A percentile compares a stretch with the other conserved stretches of the same genome.
Evolutionary conservation across 495 filamentous ascomycete genomes (phyloP).

Genomic region (Hypoxylon fuscum): DNA sequence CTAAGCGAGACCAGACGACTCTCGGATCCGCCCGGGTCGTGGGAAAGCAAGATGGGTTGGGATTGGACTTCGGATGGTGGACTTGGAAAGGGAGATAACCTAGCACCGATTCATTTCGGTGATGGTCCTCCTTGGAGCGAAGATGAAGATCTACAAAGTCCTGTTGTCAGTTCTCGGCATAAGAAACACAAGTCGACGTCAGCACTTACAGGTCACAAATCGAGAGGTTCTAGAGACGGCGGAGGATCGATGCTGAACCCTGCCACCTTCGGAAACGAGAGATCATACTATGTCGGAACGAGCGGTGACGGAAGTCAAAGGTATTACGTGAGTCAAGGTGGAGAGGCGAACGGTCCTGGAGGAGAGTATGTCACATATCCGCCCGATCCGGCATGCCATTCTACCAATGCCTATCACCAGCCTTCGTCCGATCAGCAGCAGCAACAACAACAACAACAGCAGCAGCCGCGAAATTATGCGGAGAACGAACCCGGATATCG

Average conservation of each 20-base stretch:
- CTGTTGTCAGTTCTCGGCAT: constrained; percentile 79
- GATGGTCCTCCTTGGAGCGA: constrained; percentile 98
- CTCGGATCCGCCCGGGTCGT: constrained; percentile 78
- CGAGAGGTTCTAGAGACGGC: constrained; percentile 56
- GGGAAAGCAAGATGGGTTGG: constrained; percentile 67
- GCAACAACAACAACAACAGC: too few species aligned
- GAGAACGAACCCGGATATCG: constrained; percentile 59
- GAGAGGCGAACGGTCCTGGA: constrained; percentile 73
- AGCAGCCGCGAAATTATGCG: constrained; percentile 64
- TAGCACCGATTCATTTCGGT: constrained; percentile 85
- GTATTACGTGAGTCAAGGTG: constrained; percentile 79
- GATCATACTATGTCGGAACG: constrained; percentile 71
- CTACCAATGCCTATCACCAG: constrained; percentile 52
- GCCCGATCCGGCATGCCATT: constrained; percentile 67
- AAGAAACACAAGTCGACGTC: constrained; percentile 83
- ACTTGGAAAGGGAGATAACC: constrained; percentile 63
- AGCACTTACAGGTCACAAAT: constrained; percentile 50
- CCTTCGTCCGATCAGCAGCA: too few species aligned
- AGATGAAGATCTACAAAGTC: constrained; percentile 94
- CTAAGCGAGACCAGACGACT: constrained; percentile 81
- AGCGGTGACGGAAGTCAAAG: constrained; percentile 79
- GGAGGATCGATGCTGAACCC: constrained; percentile 53
- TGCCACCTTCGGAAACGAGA: constrained; percentile 58
- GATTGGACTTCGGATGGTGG: constrained; percentile 56
- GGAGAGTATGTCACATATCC: constrained; percentile 86